Evolutionary conservation across 306 rosid genomes (phyloP), one percentile per base, ranked within the genome.

Genomic region (Rubus parviflorus): DNA sequence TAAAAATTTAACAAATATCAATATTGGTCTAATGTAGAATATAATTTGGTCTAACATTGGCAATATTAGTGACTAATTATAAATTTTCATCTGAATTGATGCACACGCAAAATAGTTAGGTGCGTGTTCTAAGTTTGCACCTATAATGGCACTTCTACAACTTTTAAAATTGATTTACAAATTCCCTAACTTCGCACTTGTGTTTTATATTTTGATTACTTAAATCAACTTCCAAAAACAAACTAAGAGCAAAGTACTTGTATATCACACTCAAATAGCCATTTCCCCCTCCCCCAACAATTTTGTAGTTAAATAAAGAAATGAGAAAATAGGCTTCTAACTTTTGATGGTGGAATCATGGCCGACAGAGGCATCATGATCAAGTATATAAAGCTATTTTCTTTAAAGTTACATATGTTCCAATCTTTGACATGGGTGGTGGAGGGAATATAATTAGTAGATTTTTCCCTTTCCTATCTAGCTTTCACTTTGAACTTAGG

Each of bases 401-500:
- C 93, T 90, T 90, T 91, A 88, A 89, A 88, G 96, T 11, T 90
- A 86, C 90, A 87, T 76, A 79, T 87, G 90, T 88, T 89, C 83
- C 86, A 74, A 87, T 84, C 87, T 87, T 89, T 88, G 92, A 82
- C 88, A 88, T 81, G 86, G 86, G 89, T 87, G 89, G 87, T 72
- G 75, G 77, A 68, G 77, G 83, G 90, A 88, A 86, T 87, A 87
- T 79, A 81, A 87, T 85, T 15, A 48, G 65, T 53, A 52, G n/a
- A 23, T 53, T 22, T 23, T n/a, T 25, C 20, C 8, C 11, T 52
- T 80, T 45, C 9, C 41, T 67, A 67, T 40, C 76, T 60, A 22
- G 40, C 73, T 68, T 83, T 79, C 83, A 49, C 74, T 80, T 79
- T 74, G 64, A 80, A 75, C 84, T 84, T 81, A 77, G 90, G 93